Base-by-base conservation (phyloP, 108 stramenopile species). In the Nitzschia palea region DNA sequence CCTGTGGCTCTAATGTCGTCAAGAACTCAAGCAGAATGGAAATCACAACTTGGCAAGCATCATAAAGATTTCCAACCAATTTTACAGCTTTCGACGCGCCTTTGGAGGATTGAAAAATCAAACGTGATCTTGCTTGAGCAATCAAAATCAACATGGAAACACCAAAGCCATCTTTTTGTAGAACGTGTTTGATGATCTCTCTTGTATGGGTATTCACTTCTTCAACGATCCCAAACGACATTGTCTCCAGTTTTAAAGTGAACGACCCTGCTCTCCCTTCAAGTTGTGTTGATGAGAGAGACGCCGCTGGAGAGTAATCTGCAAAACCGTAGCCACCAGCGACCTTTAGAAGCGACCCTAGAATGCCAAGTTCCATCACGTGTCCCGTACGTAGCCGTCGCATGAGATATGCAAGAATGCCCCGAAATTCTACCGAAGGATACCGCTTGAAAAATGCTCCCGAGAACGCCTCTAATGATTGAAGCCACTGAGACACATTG, bases 401-500 rank as follows among this genome's bases (percentile, higher is more conserved):
- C 55, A 86, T 71, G 27, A 94, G 50, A 70, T 85, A 96, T 2
- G 53, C 44, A 2, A 96, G 61, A 12, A 96, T 77, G 4, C 91
- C 91, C 12, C 86, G 79, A 32, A 90, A 63, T 70, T 96, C 95
- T 0, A 94, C 86, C 37, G 68, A 67, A 0, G 93, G 93, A 63
- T 73, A 86, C 22, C 65, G 73, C 55, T 81, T 83, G 73, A 87
- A 93, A 53, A 93, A 93, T 36, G 82, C 87, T 17, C 95, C 95
- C 4, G 71, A 74, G 68, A 96, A 96, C 15, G 80, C 70, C 67
- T 92, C 90, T 25, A 96, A 77, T 1, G 90, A 91, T 34, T 87
- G 66, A n/a, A 96, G 63, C 95, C 95, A 96, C 44, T 90, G 87
- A 3, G 88, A 81, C 18, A 88, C 87, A 52, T 93, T 85, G n/a